Percentiles rank a stretch among this genome's conserved stretches.
phyloP scores from a whole-genome alignment of 2,329 filamentous ascomycete species.

The Endocalyx cinctus region DNA sequence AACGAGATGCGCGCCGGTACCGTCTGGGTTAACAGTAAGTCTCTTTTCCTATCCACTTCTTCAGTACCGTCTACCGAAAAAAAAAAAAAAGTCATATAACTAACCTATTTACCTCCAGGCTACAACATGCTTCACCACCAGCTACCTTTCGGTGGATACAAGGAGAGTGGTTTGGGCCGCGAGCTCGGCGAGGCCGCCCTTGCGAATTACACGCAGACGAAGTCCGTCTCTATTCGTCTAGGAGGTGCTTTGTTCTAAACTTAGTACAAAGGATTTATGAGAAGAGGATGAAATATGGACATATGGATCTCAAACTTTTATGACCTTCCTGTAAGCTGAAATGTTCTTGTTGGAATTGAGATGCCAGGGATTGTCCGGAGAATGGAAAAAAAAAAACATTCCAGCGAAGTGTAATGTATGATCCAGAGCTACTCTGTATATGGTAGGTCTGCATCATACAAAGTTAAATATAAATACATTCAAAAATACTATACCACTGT shows the following conservation, averaged over 20 bases:
- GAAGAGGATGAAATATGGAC: too few relatives aligned
- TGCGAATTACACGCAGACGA: constrained; percentile 64
- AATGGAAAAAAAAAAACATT: too few relatives aligned
- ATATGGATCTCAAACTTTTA: too few relatives aligned
- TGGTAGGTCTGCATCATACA: too few relatives aligned
- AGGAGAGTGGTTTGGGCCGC: constrained; percentile 72
- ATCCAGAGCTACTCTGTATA: too few relatives aligned
- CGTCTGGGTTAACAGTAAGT: constrained; percentile 48
- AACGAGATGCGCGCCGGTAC: constrained; percentile 70
- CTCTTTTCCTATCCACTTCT: background rate
- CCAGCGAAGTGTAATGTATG: too few relatives aligned
- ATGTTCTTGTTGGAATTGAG: too few relatives aligned
- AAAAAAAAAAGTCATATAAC: background rate
- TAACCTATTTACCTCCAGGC: constrained; percentile 13
- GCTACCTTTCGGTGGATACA: constrained; percentile 66
- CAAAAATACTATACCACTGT: too few relatives aligned
- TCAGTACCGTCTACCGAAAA: background rate
- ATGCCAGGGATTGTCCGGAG: too few relatives aligned
- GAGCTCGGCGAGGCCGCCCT: constrained; percentile 68
- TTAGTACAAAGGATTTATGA: background rate
- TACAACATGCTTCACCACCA: constrained; percentile 68
- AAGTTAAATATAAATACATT: too few relatives aligned
- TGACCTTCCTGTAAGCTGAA: too few relatives aligned
- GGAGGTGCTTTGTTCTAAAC: constrained; percentile 38
- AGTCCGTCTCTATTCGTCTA: constrained; percentile 57